A percentile compares a stretch with the other conserved stretches of the same genome.
phyloP scores from a whole-genome alignment of 495 filamentous ascomycete species.

The Penicillium tannophilum region DNA sequence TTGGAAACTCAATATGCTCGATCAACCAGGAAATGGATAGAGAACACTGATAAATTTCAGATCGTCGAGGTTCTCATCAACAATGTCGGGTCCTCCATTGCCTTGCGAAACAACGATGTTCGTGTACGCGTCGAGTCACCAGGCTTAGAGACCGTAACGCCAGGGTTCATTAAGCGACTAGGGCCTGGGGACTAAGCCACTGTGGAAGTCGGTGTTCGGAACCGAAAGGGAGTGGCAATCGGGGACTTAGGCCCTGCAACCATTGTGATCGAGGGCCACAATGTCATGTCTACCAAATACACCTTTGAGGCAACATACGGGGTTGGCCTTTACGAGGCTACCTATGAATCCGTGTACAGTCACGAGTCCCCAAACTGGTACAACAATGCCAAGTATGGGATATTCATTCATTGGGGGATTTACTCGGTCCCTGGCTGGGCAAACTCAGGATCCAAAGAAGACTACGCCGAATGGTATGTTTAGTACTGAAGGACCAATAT shows the following conservation, averaged over 20 bases:
- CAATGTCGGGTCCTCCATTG: slow-evolving; percentile 48
- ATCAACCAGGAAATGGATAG: slow-evolving; percentile 54
- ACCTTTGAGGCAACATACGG: slow-evolving; percentile 39
- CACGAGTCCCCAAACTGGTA: slow-evolving; percentile 59
- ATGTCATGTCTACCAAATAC: slow-evolving; percentile 24
- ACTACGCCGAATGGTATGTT: slow-evolving; percentile 55
- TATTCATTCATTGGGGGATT: slow-evolving; percentile 60
- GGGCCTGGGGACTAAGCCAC: slow-evolving; percentile 54
- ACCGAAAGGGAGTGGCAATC: slow-evolving; percentile 13
- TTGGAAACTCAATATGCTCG: slow-evolving; percentile 51
- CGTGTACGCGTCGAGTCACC: slow-evolving; percentile 36
- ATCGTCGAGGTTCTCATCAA: slow-evolving; percentile 54
- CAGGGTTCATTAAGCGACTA: slow-evolving; percentile 48
- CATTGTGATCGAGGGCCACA: slow-evolving; percentile 28
- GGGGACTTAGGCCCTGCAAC: slow-evolving; percentile 28
- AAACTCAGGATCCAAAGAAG: slow-evolving; percentile 49
- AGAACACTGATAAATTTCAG: slow-evolving; percentile 46
- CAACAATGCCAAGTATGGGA: slow-evolving; percentile 53
- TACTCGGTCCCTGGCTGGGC: slow-evolving; percentile 60
- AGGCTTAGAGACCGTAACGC: slow-evolving; percentile 39
- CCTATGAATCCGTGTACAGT: slow-evolving; percentile 39
- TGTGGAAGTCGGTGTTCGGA: slow-evolving; percentile 48
- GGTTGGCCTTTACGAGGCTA: slow-evolving; percentile 32
- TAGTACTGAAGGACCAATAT: not conserved
- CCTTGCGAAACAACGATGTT: slow-evolving; percentile 39